phyloP scores from a whole-genome alignment of 129 eudicot species.

The Dittrichia graveolens region DNA sequence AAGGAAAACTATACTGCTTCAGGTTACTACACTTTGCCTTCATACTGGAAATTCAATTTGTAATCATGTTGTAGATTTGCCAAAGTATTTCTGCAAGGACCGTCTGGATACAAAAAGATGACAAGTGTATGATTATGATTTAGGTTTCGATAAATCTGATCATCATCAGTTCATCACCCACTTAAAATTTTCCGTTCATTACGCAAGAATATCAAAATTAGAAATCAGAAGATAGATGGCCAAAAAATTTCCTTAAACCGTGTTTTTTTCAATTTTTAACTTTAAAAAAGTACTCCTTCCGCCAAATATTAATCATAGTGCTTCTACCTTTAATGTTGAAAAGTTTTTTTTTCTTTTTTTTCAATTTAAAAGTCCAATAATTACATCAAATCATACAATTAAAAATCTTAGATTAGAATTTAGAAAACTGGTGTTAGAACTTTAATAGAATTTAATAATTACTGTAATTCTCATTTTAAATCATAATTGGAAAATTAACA shows the following conservation, averaged over 20 bases:
- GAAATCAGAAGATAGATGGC: background rate
- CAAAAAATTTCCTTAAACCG: background rate
- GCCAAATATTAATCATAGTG: too few relatives aligned
- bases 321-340: too few relatives aligned
- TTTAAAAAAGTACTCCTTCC: too few relatives aligned
- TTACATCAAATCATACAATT: too few relatives aligned
- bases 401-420: too few relatives aligned
- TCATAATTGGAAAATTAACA: too few relatives aligned
- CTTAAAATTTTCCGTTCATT: background rate
- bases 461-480: too few relatives aligned
- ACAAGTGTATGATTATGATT: background rate
- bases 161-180: conserved; percentile 6
- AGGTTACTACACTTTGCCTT: conserved; percentile 84
- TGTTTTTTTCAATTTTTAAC: too few relatives aligned
- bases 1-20: conserved; percentile 10
- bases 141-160: background rate
- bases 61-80: conserved; percentile 78
- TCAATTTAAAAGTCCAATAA: too few relatives aligned
- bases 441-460: too few relatives aligned
- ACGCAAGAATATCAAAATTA: background rate
- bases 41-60: conserved; percentile 70
- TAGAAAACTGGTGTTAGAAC: too few relatives aligned
- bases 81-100: conserved; percentile 90
- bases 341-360: too few relatives aligned
- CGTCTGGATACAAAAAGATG: conserved; percentile 53